These are phyloP conservation scores for Apium graveolens DNA, from an alignment of 129 eudicot species.

Conservation along the genomic window DNA sequence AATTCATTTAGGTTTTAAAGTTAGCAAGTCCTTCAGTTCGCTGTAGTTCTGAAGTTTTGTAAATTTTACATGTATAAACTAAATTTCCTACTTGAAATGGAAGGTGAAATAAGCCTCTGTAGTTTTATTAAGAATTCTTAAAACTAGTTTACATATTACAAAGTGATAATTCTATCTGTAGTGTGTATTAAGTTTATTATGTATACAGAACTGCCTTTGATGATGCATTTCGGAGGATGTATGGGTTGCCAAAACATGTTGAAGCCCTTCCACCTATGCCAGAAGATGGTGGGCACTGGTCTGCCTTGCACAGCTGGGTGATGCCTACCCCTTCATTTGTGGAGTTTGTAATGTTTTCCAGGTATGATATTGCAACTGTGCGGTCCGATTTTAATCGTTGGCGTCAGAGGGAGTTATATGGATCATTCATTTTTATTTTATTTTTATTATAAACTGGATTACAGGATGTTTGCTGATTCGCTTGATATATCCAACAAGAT, in stretches of 20 bases:
- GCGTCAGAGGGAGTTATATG: neutral
- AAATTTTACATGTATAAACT: neutral
- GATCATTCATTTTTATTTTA: neutral
- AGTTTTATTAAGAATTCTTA: neutral
- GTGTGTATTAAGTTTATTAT: conserved; percentile 12
- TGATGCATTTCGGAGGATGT: conserved; percentile 77
- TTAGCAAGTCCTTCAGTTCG: neutral
- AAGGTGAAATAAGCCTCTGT: neutral
- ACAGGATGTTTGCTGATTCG: conserved; percentile 93
- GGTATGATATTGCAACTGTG: conserved; percentile 32
- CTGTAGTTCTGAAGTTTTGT: neutral
- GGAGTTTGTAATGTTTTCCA: conserved; percentile 88
- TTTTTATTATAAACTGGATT: neutral
- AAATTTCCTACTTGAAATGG: neutral
- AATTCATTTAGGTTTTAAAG: neutral
- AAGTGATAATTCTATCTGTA: neutral
- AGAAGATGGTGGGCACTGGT: conserved; percentile 91
- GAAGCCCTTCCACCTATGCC: conserved; percentile 99
- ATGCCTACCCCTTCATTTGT: conserved; percentile 93
- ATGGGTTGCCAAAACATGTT: conserved; percentile 61
- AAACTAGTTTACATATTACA: neutral
- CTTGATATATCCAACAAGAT: conserved; percentile 54
- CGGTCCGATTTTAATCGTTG: neutral
- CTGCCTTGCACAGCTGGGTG: conserved; percentile 91
- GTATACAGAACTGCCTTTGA: conserved; percentile 65